Percentiles rank a stretch among this genome's conserved stretches.
These are phyloP conservation scores for Limonium bicolor DNA, from an alignment of 148 eudicot species.

Conservation along the genomic window DNA sequence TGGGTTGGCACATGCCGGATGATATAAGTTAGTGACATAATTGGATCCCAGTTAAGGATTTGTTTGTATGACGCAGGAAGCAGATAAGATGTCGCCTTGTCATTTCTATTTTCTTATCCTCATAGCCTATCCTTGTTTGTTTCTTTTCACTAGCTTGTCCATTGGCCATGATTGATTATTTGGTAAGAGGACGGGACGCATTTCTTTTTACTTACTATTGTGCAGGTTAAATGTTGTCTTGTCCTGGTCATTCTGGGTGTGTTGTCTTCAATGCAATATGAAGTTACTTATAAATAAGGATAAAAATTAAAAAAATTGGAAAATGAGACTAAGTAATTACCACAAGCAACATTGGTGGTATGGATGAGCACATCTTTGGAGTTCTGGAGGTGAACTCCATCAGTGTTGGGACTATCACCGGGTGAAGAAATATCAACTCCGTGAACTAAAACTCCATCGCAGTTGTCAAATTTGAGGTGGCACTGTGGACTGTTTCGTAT, in stretches of 20 bases:
- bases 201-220: background rate
- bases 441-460: slow-evolving; percentile 55
- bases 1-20: background rate
- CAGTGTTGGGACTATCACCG: slow-evolving; percentile 90
- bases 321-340: slow-evolving; percentile 24
- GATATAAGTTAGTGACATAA: too few species aligned
- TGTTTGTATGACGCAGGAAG: too few species aligned
- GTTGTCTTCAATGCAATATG: too few species aligned
- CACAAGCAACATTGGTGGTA: slow-evolving; percentile 54
- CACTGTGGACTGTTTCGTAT: slow-evolving; percentile 86
- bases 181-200: background rate
- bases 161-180: too few species aligned
- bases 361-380: slow-evolving; percentile 71
- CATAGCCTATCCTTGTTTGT: too few species aligned
- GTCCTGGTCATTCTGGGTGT: background rate
- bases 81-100: too few species aligned
- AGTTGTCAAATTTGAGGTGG: slow-evolving; percentile 78
- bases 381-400: slow-evolving; percentile 86
- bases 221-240: background rate
- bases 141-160: too few species aligned
- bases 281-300: too few species aligned
- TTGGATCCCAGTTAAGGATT: too few species aligned
- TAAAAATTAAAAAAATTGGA: too few species aligned
- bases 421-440: slow-evolving; percentile 54
- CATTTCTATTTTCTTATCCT: too few species aligned